Conservation (phyloP, 1,284 basidiomycete genomes). For the Gymnopus androsaceus region DNA sequence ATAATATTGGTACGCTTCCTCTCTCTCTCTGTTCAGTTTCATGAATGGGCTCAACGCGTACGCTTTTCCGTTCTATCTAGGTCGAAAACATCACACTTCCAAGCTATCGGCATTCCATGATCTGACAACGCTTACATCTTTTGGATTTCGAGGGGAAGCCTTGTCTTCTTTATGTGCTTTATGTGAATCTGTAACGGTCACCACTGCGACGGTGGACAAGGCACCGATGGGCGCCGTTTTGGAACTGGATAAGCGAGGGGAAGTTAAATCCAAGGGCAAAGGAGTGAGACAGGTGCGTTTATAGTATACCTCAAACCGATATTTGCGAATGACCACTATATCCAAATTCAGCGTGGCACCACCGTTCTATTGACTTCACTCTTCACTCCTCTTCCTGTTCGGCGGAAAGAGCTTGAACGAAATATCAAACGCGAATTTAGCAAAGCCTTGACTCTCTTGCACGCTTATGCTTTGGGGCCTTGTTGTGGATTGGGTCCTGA, state of each 20-base stretch:
- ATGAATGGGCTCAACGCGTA: not conserved
- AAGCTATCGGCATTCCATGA: slow-evolving; percentile 83
- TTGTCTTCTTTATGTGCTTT: slow-evolving; percentile 91
- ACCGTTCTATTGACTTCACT: slow-evolving; percentile 78
- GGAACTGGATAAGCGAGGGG: slow-evolving; percentile 69
- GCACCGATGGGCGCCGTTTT: slow-evolving; percentile 81
- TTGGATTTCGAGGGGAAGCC: slow-evolving; percentile 97
- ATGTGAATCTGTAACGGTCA: slow-evolving; percentile 68
- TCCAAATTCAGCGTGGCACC: slow-evolving; percentile 73
- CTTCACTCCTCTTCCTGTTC: slow-evolving; percentile 85
- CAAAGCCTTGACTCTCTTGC: slow-evolving; percentile 81
- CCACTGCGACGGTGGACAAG: slow-evolving; percentile 71
- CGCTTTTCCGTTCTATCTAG: slow-evolving; percentile 45
- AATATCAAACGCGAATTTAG: slow-evolving; percentile 90
- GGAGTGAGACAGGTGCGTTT: slow-evolving; percentile 73
- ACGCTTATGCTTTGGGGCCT: slow-evolving; percentile 90
- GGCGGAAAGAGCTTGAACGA: slow-evolving; percentile 89
- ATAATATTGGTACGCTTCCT: slow-evolving; percentile 65
- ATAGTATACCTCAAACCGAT: not conserved
- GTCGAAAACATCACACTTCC: slow-evolving; percentile 92
- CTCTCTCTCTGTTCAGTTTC: not conserved
- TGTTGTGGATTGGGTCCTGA: slow-evolving; percentile 38
- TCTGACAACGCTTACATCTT: slow-evolving; percentile 77
- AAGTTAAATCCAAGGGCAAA: slow-evolving; percentile 53
- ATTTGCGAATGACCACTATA: slow-evolving; percentile 6